These are phyloP conservation scores for Fomitopsis schrenkii DNA, from an alignment of 1,284 basidiomycete species.

Conservation along the genomic window DNA sequence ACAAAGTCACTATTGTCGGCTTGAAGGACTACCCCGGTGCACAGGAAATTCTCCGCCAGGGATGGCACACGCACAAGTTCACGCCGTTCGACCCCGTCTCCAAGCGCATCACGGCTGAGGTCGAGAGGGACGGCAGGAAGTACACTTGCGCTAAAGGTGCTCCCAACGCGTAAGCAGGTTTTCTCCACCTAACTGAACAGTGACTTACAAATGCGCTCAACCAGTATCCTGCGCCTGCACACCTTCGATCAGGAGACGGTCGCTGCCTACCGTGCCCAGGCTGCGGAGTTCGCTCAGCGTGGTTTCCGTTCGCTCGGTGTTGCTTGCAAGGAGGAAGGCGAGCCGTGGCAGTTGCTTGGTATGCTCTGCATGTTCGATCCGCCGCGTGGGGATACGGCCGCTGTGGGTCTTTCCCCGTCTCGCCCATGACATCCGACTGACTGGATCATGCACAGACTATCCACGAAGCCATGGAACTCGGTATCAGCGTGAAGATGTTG, in stretches of 20 bases:
- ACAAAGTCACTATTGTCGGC: slow-evolving; percentile 8
- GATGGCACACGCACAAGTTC: slow-evolving; percentile 10
- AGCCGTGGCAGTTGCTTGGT: slow-evolving; percentile 9
- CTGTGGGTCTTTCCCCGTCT: background rate
- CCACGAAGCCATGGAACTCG: slow-evolving; percentile 9
- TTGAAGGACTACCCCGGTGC: slow-evolving; percentile 8
- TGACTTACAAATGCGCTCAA: background rate
- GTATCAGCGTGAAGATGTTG: slow-evolving; percentile 9
- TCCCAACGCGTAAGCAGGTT: slow-evolving; percentile 2
- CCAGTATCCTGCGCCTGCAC: slow-evolving; percentile 3
- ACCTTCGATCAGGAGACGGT: slow-evolving; percentile 7
- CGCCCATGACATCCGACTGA: background rate
- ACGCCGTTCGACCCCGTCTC: slow-evolving; percentile 8
- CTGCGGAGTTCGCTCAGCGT: slow-evolving; percentile 9
- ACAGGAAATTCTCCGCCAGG: slow-evolving; percentile 7
- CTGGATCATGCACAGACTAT: background rate
- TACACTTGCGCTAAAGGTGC: slow-evolving; percentile 9
- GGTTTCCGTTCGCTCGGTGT: slow-evolving; percentile 12
- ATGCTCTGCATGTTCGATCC: slow-evolving; percentile 11
- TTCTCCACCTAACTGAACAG: background rate
- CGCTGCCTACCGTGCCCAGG: slow-evolving; percentile 3
- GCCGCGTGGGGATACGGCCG: slow-evolving; percentile 7
- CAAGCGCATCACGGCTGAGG: slow-evolving; percentile 9
- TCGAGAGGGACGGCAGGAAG: slow-evolving; percentile 5
- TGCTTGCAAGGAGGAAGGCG: slow-evolving; percentile 7